Base-by-base conservation (phyloP, 371 early-diverging fungal genomes). In the Haplosporangium sp. region DNA sequence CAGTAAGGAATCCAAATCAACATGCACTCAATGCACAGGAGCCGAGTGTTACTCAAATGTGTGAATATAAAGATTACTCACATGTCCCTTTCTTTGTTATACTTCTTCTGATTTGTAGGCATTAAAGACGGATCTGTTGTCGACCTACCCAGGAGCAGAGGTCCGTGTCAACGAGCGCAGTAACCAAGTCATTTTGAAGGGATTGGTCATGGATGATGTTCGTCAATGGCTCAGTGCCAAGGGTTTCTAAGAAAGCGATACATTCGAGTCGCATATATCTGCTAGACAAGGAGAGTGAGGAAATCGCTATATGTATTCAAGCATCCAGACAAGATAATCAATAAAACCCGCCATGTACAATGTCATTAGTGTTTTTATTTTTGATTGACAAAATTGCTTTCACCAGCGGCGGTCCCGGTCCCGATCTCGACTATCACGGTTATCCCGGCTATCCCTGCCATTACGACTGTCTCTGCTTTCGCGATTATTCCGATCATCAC, bases 201-300 rank as follows among this genome's bases (percentile, higher is more conserved):
- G 73, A 12, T 37, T 67, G 18, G 73, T 64, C 29, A 72, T 72
- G 68, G 79, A 72, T 29, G 79, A 77, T 61, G 64, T 77, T 48
- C 79, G 79, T 54, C 73, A 71, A 41, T 77, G 79, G 79, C 69
- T 77, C 38, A 72, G 69, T 51, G 62, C 62, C 68, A 77, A 77
- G 62, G 79, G 79, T 4, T 77, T 77, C 62, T 77, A 64, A 58
- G 21, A 14, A 36, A 36, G 36, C 54, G 21, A 29, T 11, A 20
- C 14, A 12, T 14, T 46, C 2, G 52, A 20, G 18, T 14, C 52
- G 6, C 5, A 51, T 51, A 6, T 14, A 5, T 18, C 10, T 51
- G 21, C 6, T 20, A 51, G n/a, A 10, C 46, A 46, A 46, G 46
- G 46, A 46, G 4, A 14, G 37, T 20, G 38, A 41, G 11, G 20